phyloP scores from a whole-genome alignment of 345 rosid genomes.

The Acer negundo region DNA sequence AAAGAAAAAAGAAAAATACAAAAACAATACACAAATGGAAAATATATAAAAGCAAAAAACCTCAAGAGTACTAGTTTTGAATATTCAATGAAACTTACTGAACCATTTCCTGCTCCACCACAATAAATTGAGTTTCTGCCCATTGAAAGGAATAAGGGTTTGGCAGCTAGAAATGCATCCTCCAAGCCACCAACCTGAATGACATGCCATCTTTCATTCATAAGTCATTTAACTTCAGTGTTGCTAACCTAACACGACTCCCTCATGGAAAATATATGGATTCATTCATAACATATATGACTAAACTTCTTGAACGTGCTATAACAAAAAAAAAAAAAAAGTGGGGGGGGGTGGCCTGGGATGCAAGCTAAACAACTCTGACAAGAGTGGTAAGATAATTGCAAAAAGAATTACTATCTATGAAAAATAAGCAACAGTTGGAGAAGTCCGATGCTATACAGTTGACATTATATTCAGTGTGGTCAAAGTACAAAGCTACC shows the following conservation, averaged over 20 bases:
- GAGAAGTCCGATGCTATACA: neutral
- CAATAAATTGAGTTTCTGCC: constrained; percentile 78
- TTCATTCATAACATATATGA: neutral
- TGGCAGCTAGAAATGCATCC: constrained; percentile 71
- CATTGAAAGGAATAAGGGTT: constrained; percentile 74
- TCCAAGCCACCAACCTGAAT: constrained; percentile 90
- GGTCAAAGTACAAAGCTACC: too few relatives aligned
- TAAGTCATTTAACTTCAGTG: neutral
- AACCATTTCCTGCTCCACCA: constrained; percentile 93
- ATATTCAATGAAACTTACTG: constrained; percentile 56
- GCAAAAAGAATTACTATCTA: neutral
- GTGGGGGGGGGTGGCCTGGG: too few relatives aligned
- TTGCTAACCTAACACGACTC: constrained; percentile 5
- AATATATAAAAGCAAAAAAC: neutral
- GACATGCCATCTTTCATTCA: constrained; percentile 21
- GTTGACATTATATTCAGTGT: too few relatives aligned
- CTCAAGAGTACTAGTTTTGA: neutral
- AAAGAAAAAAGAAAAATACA: neutral
- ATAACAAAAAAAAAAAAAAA: neutral
- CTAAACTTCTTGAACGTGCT: neutral
- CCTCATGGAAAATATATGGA: neutral
- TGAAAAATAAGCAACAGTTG: neutral
- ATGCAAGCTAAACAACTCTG: neutral
- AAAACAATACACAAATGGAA: neutral
- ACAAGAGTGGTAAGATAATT: too few relatives aligned